Conservation (phyloP, 1,139 yeast species). For the Zygosaccharomyces sapae region DNA sequence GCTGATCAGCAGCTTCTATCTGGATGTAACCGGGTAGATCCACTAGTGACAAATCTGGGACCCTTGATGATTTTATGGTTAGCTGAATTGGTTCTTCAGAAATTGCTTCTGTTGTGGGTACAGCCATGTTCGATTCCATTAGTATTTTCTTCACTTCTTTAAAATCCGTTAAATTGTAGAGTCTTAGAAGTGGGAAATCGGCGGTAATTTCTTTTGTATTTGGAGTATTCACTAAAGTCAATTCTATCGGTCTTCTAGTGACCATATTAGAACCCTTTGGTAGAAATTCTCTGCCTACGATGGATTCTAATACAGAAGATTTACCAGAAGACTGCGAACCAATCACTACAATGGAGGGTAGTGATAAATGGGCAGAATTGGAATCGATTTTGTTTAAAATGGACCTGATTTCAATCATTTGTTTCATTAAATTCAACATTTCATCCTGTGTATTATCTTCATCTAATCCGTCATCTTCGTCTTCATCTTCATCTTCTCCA, state of each 20-base stretch:
- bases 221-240: constrained; percentile 85
- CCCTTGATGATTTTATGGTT: constrained; percentile 83
- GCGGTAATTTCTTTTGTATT: constrained; percentile 76
- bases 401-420: constrained; percentile 92
- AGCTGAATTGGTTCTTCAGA: constrained; percentile 89
- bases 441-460: constrained; percentile 61
- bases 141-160: constrained; percentile 80
- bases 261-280: constrained; percentile 97
- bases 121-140: constrained; percentile 86
- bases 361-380: constrained; percentile 62
- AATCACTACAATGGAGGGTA: constrained; percentile 93
- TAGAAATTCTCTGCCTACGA: constrained; percentile 89
- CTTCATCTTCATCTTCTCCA: constrained; percentile 40
- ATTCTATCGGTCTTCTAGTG: constrained; percentile 89
- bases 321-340: constrained; percentile 98
- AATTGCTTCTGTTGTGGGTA: constrained; percentile 77
- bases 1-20: constrained; percentile 95
- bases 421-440: constrained; percentile 82
- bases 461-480: constrained; percentile 40
- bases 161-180: constrained; percentile 81
- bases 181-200: constrained; percentile 86
- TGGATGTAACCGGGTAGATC: constrained; percentile 98
- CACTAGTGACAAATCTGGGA: constrained; percentile 89
- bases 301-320: constrained; percentile 87
- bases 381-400: constrained; percentile 74